A percentile compares a stretch with the other conserved stretches of the same genome.
Evolutionary conservation across 2,329 filamentous ascomycete genomes (phyloP).

Genomic region (Verticillium tricorpus): DNA sequence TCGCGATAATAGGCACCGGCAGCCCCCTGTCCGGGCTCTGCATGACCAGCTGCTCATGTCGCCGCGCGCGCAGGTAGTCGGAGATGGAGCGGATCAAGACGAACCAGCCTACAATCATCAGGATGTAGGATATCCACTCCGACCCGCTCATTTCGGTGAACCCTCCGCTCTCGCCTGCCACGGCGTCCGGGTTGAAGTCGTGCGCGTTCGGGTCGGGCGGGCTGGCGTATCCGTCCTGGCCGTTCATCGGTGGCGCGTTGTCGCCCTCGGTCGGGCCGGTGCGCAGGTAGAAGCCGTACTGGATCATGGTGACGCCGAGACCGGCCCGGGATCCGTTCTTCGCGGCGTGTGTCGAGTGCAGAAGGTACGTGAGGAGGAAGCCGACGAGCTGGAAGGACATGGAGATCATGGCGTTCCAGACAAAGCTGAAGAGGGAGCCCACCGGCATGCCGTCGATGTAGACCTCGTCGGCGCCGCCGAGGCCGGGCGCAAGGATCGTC

Average conservation of each 20-base stretch:
- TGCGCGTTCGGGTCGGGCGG: conserved; percentile 88
- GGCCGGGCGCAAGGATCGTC: conserved; percentile 88
- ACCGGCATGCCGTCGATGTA: conserved; percentile 96
- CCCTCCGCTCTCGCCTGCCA: conserved; percentile 42
- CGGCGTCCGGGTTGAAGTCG: conserved; percentile 73
- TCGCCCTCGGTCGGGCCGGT: conserved; percentile 40
- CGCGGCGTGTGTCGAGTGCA: conserved; percentile 95
- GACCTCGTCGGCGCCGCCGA: conserved; percentile 87
- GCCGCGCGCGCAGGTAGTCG: conserved; percentile 80
- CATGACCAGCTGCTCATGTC: conserved; percentile 88
- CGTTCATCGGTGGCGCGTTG: conserved; percentile 38
- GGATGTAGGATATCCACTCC: conserved; percentile 85
- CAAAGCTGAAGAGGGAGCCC: conserved; percentile 78
- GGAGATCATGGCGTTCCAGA: conserved; percentile 94
- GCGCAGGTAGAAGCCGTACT: conserved; percentile 97
- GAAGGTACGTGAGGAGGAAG: conserved; percentile 94
- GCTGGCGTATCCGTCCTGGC: conserved; percentile 56
- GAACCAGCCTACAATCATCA: conserved; percentile 99
- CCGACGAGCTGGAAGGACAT: conserved; percentile 97
- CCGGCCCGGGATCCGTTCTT: conserved; percentile 96
- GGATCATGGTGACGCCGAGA: conserved; percentile 89
- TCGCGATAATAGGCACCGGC: conserved; percentile 78
- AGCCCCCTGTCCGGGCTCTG: conserved; percentile 89
- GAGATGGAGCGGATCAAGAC: conserved; percentile 91
- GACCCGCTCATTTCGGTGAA: conserved; percentile 60